Evolutionary conservation across 495 filamentous ascomycete genomes (phyloP), one percentile per base, ranked within the genome.

Genomic region (Aspergillus conjunctus): DNA sequence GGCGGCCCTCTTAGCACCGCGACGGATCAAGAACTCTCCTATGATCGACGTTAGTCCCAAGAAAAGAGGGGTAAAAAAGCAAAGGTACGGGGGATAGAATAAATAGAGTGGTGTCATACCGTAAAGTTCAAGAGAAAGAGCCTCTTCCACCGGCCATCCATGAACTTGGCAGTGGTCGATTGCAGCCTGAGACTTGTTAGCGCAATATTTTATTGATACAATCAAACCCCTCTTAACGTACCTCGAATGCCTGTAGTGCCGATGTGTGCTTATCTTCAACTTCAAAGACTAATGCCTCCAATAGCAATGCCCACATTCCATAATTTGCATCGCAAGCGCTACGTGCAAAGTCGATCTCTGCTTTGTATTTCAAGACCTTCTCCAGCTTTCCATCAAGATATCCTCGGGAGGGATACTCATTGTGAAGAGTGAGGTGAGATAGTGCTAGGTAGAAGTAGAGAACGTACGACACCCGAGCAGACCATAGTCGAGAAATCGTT

Each of bases 81-180:
- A 43, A 32, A 45, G 22, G 10, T 18, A 41, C 30, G 33, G 56
- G 10, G 15, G 20, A 37, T 31, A 32, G 22, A 10, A 43, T 41
- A 43, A 31, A 60, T 44, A 12, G 18, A 31, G 7, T 12, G 44
- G 26, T 30, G 6, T 46, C 68, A 41, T 66, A 73, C 71, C 81
- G 54, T 82, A 78, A 39, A 95, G 70, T 73, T 95, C 92, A 66
- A 89, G 87, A 7, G 87, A 83, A 20, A 93, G 81, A 0, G 89
- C 92, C 67, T 96, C 89, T 63, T 96, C 92, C 44, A 95, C 81
- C 11, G 84, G 72, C 70, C 91, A 91, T 54, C 83, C 85, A 70
- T 95, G 83, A 44, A 92, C 79, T 59, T 92, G 83, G 44, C 88
- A 87, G 71, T 95, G 91, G 65, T 96, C 91, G 43, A 92, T 79